phyloP scores from a whole-genome alignment of 306 rosid genomes.

The Malus sylvestris region DNA sequence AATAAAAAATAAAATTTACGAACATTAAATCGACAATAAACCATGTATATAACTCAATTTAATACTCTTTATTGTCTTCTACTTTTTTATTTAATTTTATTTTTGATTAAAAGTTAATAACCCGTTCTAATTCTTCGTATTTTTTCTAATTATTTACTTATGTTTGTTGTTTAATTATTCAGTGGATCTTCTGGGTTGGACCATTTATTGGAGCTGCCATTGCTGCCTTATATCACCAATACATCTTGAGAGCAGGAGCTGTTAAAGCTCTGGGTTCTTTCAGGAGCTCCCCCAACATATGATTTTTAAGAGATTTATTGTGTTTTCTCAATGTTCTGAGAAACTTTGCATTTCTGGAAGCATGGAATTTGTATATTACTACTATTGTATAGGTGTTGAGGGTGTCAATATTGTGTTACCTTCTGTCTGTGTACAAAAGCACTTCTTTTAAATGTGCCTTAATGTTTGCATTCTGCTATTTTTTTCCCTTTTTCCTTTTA shows the following conservation, averaged over 20 bases:
- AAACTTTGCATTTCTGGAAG: not conserved
- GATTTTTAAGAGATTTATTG: not conserved
- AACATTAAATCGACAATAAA: too few relatives aligned
- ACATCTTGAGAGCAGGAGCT: slow-evolving; percentile 31
- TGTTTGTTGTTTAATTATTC: not conserved
- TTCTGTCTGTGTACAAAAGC: not conserved
- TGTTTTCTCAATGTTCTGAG: not conserved
- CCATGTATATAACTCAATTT: too few relatives aligned
- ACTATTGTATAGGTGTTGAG: too few relatives aligned
- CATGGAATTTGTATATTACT: not conserved
- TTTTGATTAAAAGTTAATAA: too few relatives aligned
- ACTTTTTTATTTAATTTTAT: too few relatives aligned
- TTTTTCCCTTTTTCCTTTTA: too few relatives aligned
- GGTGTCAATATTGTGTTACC: too few relatives aligned
- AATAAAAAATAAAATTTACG: too few relatives aligned
- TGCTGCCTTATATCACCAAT: slow-evolving; percentile 39
- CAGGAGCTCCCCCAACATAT: slow-evolving; percentile 24
- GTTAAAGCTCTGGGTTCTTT: slow-evolving; percentile 36
- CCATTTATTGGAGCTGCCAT: slow-evolving; percentile 39
- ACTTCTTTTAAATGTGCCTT: slow-evolving; percentile 18
- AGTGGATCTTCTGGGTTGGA: slow-evolving; percentile 45
- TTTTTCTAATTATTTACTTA: too few relatives aligned
- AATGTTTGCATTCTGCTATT: not conserved
- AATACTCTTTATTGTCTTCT: too few relatives aligned
- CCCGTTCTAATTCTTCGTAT: too few relatives aligned